Conservation (phyloP, 495 filamentous ascomycete species). For the Evernia prunastri region DNA sequence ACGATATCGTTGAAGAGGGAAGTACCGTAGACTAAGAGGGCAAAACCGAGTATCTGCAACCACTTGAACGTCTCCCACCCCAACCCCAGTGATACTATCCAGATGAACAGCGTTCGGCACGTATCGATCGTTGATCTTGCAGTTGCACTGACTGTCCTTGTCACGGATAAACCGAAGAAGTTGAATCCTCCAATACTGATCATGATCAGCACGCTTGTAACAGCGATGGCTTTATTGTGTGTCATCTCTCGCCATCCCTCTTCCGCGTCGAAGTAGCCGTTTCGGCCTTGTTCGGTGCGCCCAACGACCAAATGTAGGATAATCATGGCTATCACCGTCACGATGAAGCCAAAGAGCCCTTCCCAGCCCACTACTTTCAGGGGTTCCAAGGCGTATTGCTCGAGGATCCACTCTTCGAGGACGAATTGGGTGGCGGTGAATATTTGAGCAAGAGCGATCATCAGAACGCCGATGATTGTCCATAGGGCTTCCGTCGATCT, state of each 20-base stretch:
- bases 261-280: slow-evolving; percentile 82
- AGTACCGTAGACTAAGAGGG: slow-evolving; percentile 86
- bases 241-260: slow-evolving; percentile 78
- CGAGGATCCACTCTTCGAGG: slow-evolving; percentile 87
- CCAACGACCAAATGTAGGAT: slow-evolving; percentile 73
- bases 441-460: slow-evolving; percentile 91
- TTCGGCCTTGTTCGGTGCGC: slow-evolving; percentile 59
- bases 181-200: slow-evolving; percentile 97
- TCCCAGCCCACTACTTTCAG: slow-evolving; percentile 94
- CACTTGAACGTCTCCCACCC: slow-evolving; percentile 99
- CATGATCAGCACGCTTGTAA: slow-evolving; percentile 85
- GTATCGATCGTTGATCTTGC: slow-evolving; percentile 94
- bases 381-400: slow-evolving; percentile 81
- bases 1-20: slow-evolving; percentile 95
- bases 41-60: slow-evolving; percentile 88
- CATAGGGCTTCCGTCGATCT: slow-evolving; percentile 55
- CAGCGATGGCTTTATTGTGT: slow-evolving; percentile 57
- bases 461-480: slow-evolving; percentile 72
- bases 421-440: slow-evolving; percentile 97
- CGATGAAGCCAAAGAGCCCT: slow-evolving; percentile 82
- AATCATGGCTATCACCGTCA: slow-evolving; percentile 73
- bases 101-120: slow-evolving; percentile 95
- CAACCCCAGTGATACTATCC: slow-evolving; percentile 85
- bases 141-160: slow-evolving; percentile 79
- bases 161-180: slow-evolving; percentile 93